Evolutionary conservation across 495 filamentous ascomycete genomes (phyloP).

Genomic region (Astrothelium macrocarpum): DNA sequence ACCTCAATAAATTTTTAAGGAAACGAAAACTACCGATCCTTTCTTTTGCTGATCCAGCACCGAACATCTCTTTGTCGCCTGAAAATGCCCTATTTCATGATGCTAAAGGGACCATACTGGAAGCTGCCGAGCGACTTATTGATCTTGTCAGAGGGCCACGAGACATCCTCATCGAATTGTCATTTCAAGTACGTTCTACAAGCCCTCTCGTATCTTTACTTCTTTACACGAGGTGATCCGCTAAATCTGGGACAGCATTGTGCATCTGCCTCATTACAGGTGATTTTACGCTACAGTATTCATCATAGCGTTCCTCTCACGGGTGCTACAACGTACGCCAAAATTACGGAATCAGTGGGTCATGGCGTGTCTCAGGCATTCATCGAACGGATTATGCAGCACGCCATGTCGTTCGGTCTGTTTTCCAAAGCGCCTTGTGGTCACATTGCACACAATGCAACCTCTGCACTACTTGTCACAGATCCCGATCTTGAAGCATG

Average conservation of each 20-base stretch:
- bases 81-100: conserved; percentile 7
- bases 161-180: conserved; percentile 1
- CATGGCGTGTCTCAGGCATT: not conserved
- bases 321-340: conserved; percentile 5
- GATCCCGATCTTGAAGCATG: conserved; percentile 8
- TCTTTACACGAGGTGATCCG: not conserved
- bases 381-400: conserved; percentile 5
- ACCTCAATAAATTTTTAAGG: conserved; percentile 8
- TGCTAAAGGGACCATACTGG: conserved; percentile 7
- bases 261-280: conserved; percentile 5
- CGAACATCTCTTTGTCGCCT: conserved; percentile 5
- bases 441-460: conserved; percentile 7
- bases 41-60: not conserved
- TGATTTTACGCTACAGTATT: conserved; percentile 6
- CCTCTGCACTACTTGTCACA: conserved; percentile 1
- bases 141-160: conserved; percentile 6
- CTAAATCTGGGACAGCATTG: not conserved
- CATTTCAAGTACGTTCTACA: conserved; percentile 1
- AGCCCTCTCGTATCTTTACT: not conserved
- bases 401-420: conserved; percentile 7
- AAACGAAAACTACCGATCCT: not conserved
- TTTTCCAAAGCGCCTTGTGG: conserved; percentile 6
- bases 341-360: conserved; percentile 5
- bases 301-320: conserved; percentile 3
- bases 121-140: conserved; percentile 7